phyloP scores from a whole-genome alignment of 352 stramenopile genomes.

The Blastocystis sp. region DNA sequence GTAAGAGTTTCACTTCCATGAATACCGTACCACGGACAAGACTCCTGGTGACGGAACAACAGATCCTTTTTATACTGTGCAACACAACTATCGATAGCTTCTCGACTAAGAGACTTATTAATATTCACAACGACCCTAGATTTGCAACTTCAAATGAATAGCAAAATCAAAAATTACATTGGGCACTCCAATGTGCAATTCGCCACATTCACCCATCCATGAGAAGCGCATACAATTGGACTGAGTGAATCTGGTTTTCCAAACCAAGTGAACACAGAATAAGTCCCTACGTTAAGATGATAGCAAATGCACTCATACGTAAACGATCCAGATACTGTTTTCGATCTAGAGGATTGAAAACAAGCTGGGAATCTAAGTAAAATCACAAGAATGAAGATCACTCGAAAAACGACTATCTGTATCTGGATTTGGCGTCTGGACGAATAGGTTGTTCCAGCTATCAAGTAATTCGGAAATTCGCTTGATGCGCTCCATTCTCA shows the following conservation, averaged over 20 bases:
- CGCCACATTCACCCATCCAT: constrained; percentile 47
- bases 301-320: not conserved
- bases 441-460: constrained; percentile 50
- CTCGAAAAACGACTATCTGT: not conserved
- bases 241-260: constrained; percentile 24
- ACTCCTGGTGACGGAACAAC: not conserved
- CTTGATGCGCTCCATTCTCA: constrained; percentile 29
- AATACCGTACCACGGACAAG: constrained; percentile 22
- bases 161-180: not conserved
- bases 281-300: not conserved
- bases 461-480: constrained; percentile 48
- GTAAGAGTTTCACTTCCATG: not conserved
- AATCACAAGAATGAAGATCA: not conserved
- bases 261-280: constrained; percentile 47
- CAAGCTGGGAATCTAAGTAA: not conserved
- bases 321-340: constrained; percentile 2
- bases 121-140: not conserved
- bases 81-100: not conserved
- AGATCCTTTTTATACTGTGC: not conserved
- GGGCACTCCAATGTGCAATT: constrained; percentile 21
- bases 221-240: constrained; percentile 40
- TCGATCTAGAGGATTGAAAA: constrained; percentile 25
- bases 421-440: not conserved
- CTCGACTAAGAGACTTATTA: not conserved
- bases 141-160: not conserved